phyloP scores from a whole-genome alignment of 306 rosid genomes.

The Hippophae tibetana region DNA sequence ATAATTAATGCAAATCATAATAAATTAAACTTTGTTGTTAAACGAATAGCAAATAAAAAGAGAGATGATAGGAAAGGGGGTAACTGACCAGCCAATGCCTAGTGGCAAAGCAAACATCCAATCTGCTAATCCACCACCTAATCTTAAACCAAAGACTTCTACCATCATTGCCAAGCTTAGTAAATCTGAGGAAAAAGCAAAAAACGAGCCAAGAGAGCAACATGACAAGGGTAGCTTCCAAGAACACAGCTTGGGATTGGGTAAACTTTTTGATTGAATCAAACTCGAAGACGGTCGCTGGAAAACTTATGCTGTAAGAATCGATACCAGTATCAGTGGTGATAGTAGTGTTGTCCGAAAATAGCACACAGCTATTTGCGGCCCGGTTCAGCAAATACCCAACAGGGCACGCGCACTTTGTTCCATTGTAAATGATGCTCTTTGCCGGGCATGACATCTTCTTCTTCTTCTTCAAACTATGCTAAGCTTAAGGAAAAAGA shows the following conservation, averaged over 20 bases:
- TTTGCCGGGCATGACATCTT: conserved; percentile 61
- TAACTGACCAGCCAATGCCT: conserved; percentile 92
- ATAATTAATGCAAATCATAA: too few relatives aligned
- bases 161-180: conserved; percentile 53
- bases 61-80: neutral
- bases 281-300: conserved; percentile 49
- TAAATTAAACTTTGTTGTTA: too few relatives aligned
- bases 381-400: conserved; percentile 42
- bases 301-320: conserved; percentile 42
- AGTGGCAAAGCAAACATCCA: conserved; percentile 87
- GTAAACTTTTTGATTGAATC: conserved; percentile 78
- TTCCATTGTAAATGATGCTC: conserved; percentile 54
- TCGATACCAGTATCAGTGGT: conserved; percentile 39
- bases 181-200: conserved; percentile 60
- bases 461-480: neutral
- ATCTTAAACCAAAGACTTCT: conserved; percentile 56
- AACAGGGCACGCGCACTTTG: conserved; percentile 65
- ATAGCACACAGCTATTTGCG: conserved; percentile 36
- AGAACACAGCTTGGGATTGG: conserved; percentile 91
- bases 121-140: conserved; percentile 80
- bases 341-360: conserved; percentile 33
- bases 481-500: neutral
- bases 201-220: conserved; percentile 67
- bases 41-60: neutral
- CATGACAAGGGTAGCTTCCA: conserved; percentile 72